Conservation (phyloP, 2,329 filamentous ascomycete species). For the Echinosphaeria canescens region DNA sequence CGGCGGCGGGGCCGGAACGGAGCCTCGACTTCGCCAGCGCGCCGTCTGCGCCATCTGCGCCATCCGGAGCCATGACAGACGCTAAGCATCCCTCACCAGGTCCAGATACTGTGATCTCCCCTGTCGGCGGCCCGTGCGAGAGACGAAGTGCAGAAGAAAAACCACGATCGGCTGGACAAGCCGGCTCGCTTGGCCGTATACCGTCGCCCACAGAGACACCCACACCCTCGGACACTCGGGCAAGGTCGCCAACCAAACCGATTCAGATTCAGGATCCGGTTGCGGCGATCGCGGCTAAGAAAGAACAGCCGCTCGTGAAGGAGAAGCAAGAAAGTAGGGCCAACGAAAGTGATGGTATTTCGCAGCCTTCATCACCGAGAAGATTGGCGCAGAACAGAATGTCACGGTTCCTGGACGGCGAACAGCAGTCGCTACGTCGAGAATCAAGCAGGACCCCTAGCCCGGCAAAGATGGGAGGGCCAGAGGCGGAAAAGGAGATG, state of each 20-base stretch:
- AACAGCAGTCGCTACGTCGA: too few species aligned
- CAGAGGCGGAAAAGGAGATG: too few species aligned
- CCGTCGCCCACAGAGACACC: too few species aligned
- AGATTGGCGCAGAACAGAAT: conserved; percentile 37
- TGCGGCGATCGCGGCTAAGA: conserved; percentile 3
- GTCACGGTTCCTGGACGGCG: conserved; percentile 34
- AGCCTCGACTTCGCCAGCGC: too few species aligned
- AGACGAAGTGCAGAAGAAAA: conserved; percentile 7
- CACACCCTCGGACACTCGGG: conserved; percentile 6
- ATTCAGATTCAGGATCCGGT: conserved; percentile 12
- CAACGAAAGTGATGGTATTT: too few species aligned
- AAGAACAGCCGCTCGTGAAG: conserved; percentile 4
- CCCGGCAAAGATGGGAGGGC: too few species aligned
- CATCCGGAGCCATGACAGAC: too few species aligned
- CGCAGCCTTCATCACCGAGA: conserved; percentile 28
- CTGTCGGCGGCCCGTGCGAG: conserved; percentile 9
- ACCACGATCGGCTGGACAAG: conserved; percentile 5
- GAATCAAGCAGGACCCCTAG: too few species aligned
- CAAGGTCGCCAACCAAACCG: conserved; percentile 10
- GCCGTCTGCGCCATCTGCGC: too few species aligned
- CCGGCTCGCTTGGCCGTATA: conserved; percentile 7
- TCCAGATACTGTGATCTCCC: conserved; percentile 5
- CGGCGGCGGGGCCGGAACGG: too few species aligned
- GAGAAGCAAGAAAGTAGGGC: conserved; percentile 7
- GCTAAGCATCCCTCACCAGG: too few species aligned